These are phyloP conservation scores for Pichia gijzeniarum DNA, from an alignment of 805 yeast species.

Conservation along the genomic window DNA sequence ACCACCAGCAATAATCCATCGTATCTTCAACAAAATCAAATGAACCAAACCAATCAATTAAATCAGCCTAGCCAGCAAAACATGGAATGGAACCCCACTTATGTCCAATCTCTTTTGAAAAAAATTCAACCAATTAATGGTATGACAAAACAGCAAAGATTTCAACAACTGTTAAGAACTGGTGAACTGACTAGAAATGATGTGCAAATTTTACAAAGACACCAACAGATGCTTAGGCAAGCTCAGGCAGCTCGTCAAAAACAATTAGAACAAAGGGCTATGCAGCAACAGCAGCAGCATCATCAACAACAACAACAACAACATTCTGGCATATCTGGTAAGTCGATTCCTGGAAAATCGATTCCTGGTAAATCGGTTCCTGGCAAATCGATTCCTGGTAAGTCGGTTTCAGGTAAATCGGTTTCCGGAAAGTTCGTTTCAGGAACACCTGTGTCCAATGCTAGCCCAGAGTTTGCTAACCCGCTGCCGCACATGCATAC, in stretches of 20 bases:
- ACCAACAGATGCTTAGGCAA: conserved; percentile 28
- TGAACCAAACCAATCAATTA: conserved; percentile 7
- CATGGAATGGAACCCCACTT: conserved; percentile 15
- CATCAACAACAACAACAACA: conserved; percentile 8
- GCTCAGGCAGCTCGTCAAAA: conserved; percentile 23
- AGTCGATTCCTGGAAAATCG: not conserved
- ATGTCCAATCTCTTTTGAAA: conserved; percentile 25
- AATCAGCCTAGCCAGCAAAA: conserved; percentile 13
- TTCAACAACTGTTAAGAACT: conserved; percentile 27
- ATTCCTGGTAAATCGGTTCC: conserved; percentile 1
- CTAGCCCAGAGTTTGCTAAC: too few species aligned
- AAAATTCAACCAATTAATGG: conserved; percentile 31
- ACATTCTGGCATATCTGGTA: not conserved
- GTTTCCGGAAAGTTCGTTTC: conserved; percentile 6
- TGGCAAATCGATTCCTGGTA: conserved; percentile 6
- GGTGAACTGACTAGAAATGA: conserved; percentile 30
- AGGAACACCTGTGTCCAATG: not conserved
- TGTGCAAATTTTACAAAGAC: conserved; percentile 27
- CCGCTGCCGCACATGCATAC: too few species aligned
- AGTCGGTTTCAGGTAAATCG: conserved; percentile 7
- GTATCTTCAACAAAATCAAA: too few species aligned
- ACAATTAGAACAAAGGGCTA: conserved; percentile 12
- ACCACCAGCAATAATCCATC: too few species aligned
- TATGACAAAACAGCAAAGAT: conserved; percentile 28
- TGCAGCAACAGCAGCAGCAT: conserved; percentile 6